Base-by-base conservation (phyloP, 2,329 filamentous ascomycete genomes). In the Fusarium piperis region DNA sequence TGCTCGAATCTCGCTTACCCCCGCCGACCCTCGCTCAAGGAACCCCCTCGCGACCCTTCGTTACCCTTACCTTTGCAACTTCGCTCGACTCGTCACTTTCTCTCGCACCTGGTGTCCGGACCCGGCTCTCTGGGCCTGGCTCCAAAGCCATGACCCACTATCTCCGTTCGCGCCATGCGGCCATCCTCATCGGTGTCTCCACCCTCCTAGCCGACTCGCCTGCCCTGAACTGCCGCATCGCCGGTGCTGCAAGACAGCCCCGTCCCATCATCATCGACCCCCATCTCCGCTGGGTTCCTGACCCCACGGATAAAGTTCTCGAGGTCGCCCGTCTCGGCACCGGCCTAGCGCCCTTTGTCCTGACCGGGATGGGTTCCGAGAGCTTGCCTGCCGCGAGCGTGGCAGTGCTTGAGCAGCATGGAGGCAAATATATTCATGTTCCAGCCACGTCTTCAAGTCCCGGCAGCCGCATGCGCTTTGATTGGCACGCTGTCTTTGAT, bases 91-190 rank as follows among this genome's bases (percentile, higher is more conserved):
- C 92, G 41, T 89, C 91, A 60, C 87, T 97, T 57, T 89, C 94
- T 2, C 86, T 95, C 30, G 87, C 91, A 0, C 94, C 94, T 0
- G 94, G 94, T 15, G 86, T 90, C n/a, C 93, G 92, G 72, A 98
- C 95, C 3, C 85, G 88, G 0, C 88, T 98, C 15, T 98, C 95
- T 1, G 95, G 95, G 4, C 89, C 92, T 0, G 86, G 91, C 70
- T 94, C 94, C 38, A 97, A 97, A 81, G 89, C 93, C 59, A 97
- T 98, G 94, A 98, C 95, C 0, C 95, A 98, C 81, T 94, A 93
- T 79, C 88, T 98, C 30, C 93, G 95, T 76, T 91, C 91, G 13
- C 88, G 87, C 16, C 94, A 98, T 82, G 90, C 93, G 70, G 94
- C 93, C 39, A 97, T 98, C 73, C 86, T 97, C 26, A 86, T 98